Evolutionary conservation across 768 basidiomycete species (phyloP).

Genomic region (Cystofilobasidium capitatum): DNA sequence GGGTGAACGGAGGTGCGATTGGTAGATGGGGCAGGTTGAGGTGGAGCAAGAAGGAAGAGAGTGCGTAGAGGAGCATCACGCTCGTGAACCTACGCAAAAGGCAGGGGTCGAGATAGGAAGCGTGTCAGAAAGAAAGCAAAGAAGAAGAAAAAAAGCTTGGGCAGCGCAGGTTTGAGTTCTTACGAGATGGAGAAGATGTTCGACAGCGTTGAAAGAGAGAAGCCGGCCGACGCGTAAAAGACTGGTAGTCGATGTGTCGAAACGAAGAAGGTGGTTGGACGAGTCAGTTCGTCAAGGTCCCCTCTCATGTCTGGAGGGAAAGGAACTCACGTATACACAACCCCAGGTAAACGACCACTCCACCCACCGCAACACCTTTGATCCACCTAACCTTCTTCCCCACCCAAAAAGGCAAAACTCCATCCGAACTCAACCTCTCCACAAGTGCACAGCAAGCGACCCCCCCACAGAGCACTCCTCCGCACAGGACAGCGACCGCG

Average conservation of each 20-base stretch:
- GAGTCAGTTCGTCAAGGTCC: neutral
- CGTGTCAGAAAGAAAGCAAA: neutral
- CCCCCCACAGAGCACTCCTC: conserved; percentile 58
- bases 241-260: no score
- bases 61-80: conserved; percentile 43
- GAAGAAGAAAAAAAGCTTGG: neutral
- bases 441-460: conserved; percentile 40
- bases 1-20: conserved; percentile 36
- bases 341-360: conserved; percentile 30
- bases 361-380: conserved; percentile 41
- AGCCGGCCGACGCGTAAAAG: conserved; percentile 54
- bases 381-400: conserved; percentile 46
- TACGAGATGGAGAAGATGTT: conserved; percentile 30
- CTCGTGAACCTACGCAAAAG: neutral
- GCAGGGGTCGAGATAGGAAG: neutral
- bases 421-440: conserved; percentile 43
- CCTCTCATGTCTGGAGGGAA: neutral
- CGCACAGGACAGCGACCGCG: conserved; percentile 61
- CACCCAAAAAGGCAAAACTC: conserved; percentile 56
- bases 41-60: conserved; percentile 53
- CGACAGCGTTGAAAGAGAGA: conserved; percentile 49
- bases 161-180: neutral
- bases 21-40: conserved; percentile 57
- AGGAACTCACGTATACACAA: conserved; percentile 9
- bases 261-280: no score